A percentile compares a stretch with the other conserved stretches of the same genome.
Evolutionary conservation across 139 green algal genomes (phyloP).

Genomic region (Picochlorum sp.): DNA sequence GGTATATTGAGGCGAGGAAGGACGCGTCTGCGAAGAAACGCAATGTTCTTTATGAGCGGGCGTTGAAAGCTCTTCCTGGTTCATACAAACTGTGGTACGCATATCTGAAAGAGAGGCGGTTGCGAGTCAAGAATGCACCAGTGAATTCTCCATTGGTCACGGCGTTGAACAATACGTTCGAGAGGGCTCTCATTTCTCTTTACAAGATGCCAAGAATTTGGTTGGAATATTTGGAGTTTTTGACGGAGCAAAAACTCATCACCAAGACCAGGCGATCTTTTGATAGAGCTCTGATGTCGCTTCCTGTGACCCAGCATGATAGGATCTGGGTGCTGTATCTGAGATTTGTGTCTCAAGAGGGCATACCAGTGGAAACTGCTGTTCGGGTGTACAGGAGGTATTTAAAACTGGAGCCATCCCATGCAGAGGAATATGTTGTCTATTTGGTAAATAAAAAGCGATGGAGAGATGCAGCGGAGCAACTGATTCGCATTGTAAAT

Average conservation of each 20-base stretch:
- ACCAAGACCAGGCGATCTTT: slow-evolving; percentile 74
- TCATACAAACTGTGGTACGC: slow-evolving; percentile 91
- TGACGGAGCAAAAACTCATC: slow-evolving; percentile 63
- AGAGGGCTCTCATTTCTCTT: slow-evolving; percentile 92
- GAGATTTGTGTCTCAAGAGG: slow-evolving; percentile 24
- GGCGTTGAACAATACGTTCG: slow-evolving; percentile 83
- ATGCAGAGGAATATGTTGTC: slow-evolving; percentile 92
- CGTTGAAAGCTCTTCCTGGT: slow-evolving; percentile 77
- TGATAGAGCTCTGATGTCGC: slow-evolving; percentile 79
- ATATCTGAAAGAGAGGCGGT: slow-evolving; percentile 76
- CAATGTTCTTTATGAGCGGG: slow-evolving; percentile 86
- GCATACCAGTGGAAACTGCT: slow-evolving; percentile 86
- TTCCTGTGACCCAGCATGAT: slow-evolving; percentile 97
- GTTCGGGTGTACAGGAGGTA: slow-evolving; percentile 92
- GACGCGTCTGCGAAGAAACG: slow-evolving; percentile 49
- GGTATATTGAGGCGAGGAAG: slow-evolving; percentile 78
- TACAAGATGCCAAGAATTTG: slow-evolving; percentile 96
- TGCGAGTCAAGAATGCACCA: slow-evolving; percentile 52
- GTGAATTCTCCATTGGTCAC: slow-evolving; percentile 42
- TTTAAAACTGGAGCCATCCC: slow-evolving; percentile 88
- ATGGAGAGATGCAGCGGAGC: slow-evolving; percentile 72
- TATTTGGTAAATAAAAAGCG: slow-evolving; percentile 69
- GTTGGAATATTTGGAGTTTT: slow-evolving; percentile 82
- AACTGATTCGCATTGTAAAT: slow-evolving; percentile 70
- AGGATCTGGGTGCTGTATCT: slow-evolving; percentile 92